Percentiles rank a stretch among this genome's conserved stretches.
Evolutionary conservation across 345 rosid species (phyloP).

Genomic region (Erucastrum elatum): DNA sequence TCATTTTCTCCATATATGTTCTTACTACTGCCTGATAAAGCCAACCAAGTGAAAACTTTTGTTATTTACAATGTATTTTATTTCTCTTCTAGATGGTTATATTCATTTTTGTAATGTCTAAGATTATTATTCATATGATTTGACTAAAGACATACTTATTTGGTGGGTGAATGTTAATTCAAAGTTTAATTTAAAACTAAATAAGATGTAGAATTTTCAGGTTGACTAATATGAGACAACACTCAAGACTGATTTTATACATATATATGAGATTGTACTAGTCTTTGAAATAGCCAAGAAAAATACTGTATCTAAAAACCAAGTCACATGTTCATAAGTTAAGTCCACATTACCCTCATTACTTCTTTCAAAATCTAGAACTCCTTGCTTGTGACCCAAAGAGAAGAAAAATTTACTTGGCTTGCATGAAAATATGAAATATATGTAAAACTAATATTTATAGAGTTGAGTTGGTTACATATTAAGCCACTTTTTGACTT

Average conservation of each 20-base stretch:
- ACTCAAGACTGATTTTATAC: background rate
- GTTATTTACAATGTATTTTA: background rate
- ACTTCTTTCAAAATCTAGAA: constrained; percentile 8
- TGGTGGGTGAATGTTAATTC: background rate
- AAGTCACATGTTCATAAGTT: background rate
- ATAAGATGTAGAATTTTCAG: background rate
- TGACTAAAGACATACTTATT: background rate
- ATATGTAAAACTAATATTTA: too few relatives aligned
- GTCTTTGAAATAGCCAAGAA: background rate
- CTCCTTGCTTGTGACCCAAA: background rate
- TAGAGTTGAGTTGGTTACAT: too few relatives aligned
- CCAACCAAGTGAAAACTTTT: background rate
- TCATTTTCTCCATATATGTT: constrained; percentile 13
- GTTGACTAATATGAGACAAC: background rate
- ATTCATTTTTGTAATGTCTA: background rate
- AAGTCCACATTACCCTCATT: background rate
- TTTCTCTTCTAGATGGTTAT: background rate
- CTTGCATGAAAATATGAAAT: background rate
- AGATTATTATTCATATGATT: background rate
- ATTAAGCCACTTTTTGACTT: too few relatives aligned
- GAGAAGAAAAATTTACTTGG: background rate
- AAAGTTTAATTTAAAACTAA: background rate
- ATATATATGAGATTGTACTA: background rate
- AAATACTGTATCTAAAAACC: background rate
- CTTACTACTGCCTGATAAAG: constrained; percentile 11